Evolutionary conservation across 2,329 filamentous ascomycete species (phyloP).

Genomic region (Exophiala dermatitidis): DNA sequence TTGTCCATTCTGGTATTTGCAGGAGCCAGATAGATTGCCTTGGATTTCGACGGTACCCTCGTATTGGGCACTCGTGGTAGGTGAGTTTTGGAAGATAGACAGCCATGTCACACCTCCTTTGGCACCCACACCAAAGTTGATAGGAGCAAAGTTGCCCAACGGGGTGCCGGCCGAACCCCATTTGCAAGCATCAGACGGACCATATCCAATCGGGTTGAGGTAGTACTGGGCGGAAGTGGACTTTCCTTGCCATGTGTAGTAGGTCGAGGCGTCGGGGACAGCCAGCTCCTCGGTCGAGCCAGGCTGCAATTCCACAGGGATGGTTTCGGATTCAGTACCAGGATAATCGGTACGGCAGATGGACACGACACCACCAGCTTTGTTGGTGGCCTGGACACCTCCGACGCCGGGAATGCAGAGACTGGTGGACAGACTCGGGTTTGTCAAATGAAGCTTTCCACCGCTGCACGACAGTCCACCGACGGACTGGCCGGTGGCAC

Average conservation of each 20-base stretch:
- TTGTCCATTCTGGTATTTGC: slow-evolving; percentile 58
- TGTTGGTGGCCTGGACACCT: slow-evolving; percentile 68
- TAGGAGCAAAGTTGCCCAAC: slow-evolving; percentile 76
- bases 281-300: slow-evolving; percentile 59
- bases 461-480: slow-evolving; percentile 73
- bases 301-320: slow-evolving; percentile 60
- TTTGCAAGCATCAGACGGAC: slow-evolving; percentile 61
- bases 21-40: slow-evolving; percentile 57
- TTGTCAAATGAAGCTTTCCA: slow-evolving; percentile 72
- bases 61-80: slow-evolving; percentile 62
- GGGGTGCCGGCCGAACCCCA: slow-evolving; percentile 60
- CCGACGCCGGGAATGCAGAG: slow-evolving; percentile 70
- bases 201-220: slow-evolving; percentile 73
- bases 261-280: slow-evolving; percentile 63
- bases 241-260: slow-evolving; percentile 70
- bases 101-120: slow-evolving; percentile 65
- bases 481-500: slow-evolving; percentile 71
- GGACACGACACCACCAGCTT: slow-evolving; percentile 57
- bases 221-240: slow-evolving; percentile 92
- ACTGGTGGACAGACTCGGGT: slow-evolving; percentile 52
- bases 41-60: slow-evolving; percentile 72
- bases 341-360: slow-evolving; percentile 97
- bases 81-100: slow-evolving; percentile 76
- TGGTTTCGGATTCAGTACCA: slow-evolving; percentile 73
- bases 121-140: slow-evolving; percentile 71